phyloP scores from a whole-genome alignment of 805 yeast genomes.

The Metschnikowia anglica region DNA sequence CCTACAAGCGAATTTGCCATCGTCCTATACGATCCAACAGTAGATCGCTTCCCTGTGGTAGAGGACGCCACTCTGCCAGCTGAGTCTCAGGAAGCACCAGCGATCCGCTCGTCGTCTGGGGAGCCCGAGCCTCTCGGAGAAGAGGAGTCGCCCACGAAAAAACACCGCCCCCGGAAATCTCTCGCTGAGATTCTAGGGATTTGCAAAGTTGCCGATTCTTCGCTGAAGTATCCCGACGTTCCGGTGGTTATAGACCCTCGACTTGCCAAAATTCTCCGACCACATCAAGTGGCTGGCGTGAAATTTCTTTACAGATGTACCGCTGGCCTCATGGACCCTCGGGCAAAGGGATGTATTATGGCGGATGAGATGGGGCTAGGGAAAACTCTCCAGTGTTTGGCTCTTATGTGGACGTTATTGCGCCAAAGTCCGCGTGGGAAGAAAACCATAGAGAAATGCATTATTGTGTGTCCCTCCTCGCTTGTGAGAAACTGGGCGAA shows the following conservation, averaged over 20 bases:
- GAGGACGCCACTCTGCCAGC: background rate
- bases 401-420: slow-evolving; percentile 89
- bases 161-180: slow-evolving; percentile 56
- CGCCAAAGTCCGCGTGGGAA: slow-evolving; percentile 85
- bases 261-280: slow-evolving; percentile 79
- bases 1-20: slow-evolving; percentile 92
- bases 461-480: slow-evolving; percentile 93
- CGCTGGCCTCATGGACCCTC: slow-evolving; percentile 76
- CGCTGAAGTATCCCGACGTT: slow-evolving; percentile 69
- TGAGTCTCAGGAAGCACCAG: background rate
- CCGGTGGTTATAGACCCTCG: slow-evolving; percentile 96
- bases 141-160: slow-evolving; percentile 24
- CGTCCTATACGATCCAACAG: slow-evolving; percentile 92
- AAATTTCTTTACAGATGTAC: slow-evolving; percentile 88
- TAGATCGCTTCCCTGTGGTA: slow-evolving; percentile 54
- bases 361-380: slow-evolving; percentile 98
- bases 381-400: slow-evolving; percentile 83
- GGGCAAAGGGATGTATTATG: slow-evolving; percentile 95
- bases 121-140: slow-evolving; percentile 16
- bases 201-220: slow-evolving; percentile 47
- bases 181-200: slow-evolving; percentile 82
- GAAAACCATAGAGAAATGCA: slow-evolving; percentile 81
- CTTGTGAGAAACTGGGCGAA: slow-evolving; percentile 96
- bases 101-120: slow-evolving; percentile 14
- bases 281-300: slow-evolving; percentile 96